Evolutionary conservation across 1,284 basidiomycete species (phyloP).

Genomic region (Macrocybe sp.): DNA sequence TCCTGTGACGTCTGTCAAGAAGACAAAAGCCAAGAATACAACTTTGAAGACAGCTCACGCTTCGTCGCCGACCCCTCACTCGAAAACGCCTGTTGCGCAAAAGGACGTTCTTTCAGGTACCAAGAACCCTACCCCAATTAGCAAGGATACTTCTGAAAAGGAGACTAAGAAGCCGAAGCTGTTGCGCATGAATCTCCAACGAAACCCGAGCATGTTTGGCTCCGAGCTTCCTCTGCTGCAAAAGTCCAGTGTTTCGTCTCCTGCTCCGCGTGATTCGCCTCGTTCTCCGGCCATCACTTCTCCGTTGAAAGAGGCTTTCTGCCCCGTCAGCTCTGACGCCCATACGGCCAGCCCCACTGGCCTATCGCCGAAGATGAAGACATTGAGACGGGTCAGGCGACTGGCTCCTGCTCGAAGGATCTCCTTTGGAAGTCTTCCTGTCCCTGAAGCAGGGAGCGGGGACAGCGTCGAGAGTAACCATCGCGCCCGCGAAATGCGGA

Average conservation of each 20-base stretch:
- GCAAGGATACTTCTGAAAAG: constrained; percentile 8
- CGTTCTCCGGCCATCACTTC: constrained; percentile 7
- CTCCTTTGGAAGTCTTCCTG: constrained; percentile 41
- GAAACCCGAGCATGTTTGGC: constrained; percentile 59
- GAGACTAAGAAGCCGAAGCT: constrained; percentile 2
- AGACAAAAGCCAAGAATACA: constrained; percentile 9
- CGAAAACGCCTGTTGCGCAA: constrained; percentile 14
- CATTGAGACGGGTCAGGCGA: constrained; percentile 35
- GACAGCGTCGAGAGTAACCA: constrained; percentile 31
- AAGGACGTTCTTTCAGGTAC: constrained; percentile 6
- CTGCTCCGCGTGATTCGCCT: constrained; percentile 7
- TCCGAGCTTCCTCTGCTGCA: constrained; percentile 36
- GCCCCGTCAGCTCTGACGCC: background rate
- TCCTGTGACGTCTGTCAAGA: constrained; percentile 6
- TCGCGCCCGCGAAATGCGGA: constrained; percentile 21
- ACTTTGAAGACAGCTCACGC: constrained; percentile 12
- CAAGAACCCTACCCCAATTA: constrained; percentile 9
- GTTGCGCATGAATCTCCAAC: constrained; percentile 40
- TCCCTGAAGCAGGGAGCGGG: constrained; percentile 25
- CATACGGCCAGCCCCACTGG: constrained; percentile 8
- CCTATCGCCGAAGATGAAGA: constrained; percentile 24
- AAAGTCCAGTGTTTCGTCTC: background rate
- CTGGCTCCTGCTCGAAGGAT: constrained; percentile 41
- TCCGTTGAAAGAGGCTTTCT: background rate
- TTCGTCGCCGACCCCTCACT: constrained; percentile 8